Percentiles rank a stretch among this genome's conserved stretches.
Conservation (phyloP, 345 rosid species). For the Boechera divaricarpa region DNA sequence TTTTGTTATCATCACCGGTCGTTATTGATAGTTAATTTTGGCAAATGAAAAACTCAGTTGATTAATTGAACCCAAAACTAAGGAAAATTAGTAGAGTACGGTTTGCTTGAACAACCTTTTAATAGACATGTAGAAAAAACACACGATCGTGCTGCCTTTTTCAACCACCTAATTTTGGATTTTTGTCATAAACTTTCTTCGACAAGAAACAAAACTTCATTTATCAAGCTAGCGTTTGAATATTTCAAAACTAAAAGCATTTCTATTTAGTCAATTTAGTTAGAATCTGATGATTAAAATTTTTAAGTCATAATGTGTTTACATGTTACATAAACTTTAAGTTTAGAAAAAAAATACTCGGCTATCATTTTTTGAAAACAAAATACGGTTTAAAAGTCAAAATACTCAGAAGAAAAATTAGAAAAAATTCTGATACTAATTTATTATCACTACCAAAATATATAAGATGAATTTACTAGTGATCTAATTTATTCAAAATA, state of each 20-base stretch:
- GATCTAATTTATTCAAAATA: too few species aligned
- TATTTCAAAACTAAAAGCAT: not conserved
- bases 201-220: not conserved
- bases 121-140: not conserved
- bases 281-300: not conserved
- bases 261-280: not conserved
- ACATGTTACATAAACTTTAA: not conserved
- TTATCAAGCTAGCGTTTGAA: not conserved
- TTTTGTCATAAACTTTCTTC: not conserved
- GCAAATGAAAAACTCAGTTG: not conserved
- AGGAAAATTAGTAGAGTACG: not conserved
- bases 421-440: not conserved
- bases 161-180: not conserved
- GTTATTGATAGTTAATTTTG: not conserved
- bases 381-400: not conserved
- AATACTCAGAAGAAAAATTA: not conserved
- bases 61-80: not conserved
- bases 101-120: not conserved
- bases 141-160: not conserved
- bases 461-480: too few species aligned
- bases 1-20: not conserved
- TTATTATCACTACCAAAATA: too few species aligned
- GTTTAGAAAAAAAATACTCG: too few species aligned
- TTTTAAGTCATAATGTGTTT: not conserved
- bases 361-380: too few species aligned